Evolutionary conservation across 371 early-diverging fungal genomes (phyloP).

Genomic region (Haplosporangium sp.): DNA sequence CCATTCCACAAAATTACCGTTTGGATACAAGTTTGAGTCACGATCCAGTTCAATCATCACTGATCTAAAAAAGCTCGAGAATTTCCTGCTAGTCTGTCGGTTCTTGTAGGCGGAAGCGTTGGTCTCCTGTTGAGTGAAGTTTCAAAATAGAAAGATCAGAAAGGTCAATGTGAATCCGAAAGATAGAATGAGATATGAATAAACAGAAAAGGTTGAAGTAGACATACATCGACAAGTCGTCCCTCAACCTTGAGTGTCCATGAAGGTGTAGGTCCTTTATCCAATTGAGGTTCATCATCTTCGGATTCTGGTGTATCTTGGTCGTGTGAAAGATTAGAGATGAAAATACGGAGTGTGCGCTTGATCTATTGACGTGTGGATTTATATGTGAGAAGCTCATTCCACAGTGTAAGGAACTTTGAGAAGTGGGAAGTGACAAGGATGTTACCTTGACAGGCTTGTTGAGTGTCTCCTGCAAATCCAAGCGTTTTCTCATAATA

Average conservation of each 20-base stretch:
- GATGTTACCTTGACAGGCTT: slow-evolving; percentile 76
- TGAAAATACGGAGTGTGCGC: slow-evolving; percentile 88
- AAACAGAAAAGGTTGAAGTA: not conserved
- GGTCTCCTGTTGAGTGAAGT: slow-evolving; percentile 32
- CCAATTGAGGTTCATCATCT: slow-evolving; percentile 63
- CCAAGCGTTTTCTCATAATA: slow-evolving; percentile 89
- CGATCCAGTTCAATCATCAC: slow-evolving; percentile 88
- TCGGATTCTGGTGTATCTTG: slow-evolving; percentile 68
- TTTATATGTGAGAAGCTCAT: no score
- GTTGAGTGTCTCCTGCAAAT: slow-evolving; percentile 86
- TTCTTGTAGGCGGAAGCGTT: slow-evolving; percentile 70
- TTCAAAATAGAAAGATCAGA: no score
- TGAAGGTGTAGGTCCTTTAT: slow-evolving; percentile 72
- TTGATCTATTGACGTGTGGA: slow-evolving; percentile 63
- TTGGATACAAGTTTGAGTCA: slow-evolving; percentile 78
- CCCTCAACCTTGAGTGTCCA: slow-evolving; percentile 97
- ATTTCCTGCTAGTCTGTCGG: slow-evolving; percentile 77
- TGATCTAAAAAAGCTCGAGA: slow-evolving; percentile 85
- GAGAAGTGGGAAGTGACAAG: no score
- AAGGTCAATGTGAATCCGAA: no score
- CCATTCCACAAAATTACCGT: slow-evolving; percentile 80
- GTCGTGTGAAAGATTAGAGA: slow-evolving; percentile 88
- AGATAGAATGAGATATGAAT: no score
- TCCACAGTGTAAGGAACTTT: no score
- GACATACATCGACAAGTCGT: slow-evolving; percentile 75